Evolutionary conservation across 2,329 filamentous ascomycete genomes (phyloP).

Genomic region (Metarhizium anisopliae): DNA sequence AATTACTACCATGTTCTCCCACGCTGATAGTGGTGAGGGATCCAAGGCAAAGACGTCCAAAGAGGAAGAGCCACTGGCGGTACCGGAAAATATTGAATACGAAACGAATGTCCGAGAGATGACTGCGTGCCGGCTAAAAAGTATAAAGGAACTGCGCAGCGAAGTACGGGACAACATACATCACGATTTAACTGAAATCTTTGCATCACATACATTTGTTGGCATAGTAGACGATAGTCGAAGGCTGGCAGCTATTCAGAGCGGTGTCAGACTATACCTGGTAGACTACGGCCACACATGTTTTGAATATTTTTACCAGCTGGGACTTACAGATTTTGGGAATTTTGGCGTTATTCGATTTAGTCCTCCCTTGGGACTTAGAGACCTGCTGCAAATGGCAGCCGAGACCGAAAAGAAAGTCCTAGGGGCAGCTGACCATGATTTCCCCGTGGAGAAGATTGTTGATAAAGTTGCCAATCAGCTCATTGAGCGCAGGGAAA

Average conservation of each 20-base stretch:
- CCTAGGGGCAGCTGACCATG: constrained; percentile 32
- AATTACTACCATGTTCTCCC: constrained; percentile 84
- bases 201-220: constrained; percentile 84
- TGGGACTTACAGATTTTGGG: constrained; percentile 88
- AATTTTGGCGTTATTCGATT: constrained; percentile 86
- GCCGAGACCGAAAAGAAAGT: constrained; percentile 57
- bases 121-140: constrained; percentile 66
- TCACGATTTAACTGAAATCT: constrained; percentile 75
- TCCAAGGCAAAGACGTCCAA: constrained; percentile 7
- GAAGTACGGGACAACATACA: constrained; percentile 77
- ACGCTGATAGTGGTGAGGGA: constrained; percentile 32
- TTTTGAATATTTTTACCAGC: constrained; percentile 90
- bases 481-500: constrained; percentile 67
- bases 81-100: constrained; percentile 54
- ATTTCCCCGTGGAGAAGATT: constrained; percentile 59
- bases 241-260: constrained; percentile 85
- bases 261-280: constrained; percentile 83
- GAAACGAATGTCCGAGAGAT: constrained; percentile 59
- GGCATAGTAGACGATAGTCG: constrained; percentile 82
- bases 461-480: constrained; percentile 57
- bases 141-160: constrained; percentile 74
- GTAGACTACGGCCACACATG: constrained; percentile 85
- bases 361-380: constrained; percentile 62
- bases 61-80: constrained; percentile 24
- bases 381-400: constrained; percentile 62